These are phyloP conservation scores for Zygoascus hellenicus DNA, from an alignment of 1,139 yeast species.

Conservation along the genomic window DNA sequence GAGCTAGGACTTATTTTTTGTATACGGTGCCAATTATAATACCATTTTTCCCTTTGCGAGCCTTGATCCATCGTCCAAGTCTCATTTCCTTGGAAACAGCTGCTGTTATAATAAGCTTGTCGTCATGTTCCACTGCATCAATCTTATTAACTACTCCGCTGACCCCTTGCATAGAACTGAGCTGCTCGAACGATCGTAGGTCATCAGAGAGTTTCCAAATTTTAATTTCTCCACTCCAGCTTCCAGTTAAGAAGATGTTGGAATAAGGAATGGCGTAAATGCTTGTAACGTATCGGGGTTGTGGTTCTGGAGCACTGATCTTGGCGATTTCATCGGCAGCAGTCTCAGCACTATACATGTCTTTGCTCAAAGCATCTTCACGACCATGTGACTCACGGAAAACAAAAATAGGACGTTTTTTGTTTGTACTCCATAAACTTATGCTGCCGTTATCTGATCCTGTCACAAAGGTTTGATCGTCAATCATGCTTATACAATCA, in stretches of 20 bases:
- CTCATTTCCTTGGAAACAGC: conserved; percentile 79
- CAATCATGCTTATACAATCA: conserved; percentile 86
- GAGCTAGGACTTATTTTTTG: not conserved
- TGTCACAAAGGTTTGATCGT: conserved; percentile 86
- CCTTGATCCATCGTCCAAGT: conserved; percentile 70
- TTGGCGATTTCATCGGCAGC: conserved; percentile 33
- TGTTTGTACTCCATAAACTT: conserved; percentile 80
- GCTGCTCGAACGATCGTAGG: conserved; percentile 49
- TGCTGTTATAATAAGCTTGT: conserved; percentile 54
- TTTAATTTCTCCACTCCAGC: conserved; percentile 70
- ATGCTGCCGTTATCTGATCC: conserved; percentile 93
- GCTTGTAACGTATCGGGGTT: conserved; percentile 83
- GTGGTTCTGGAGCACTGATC: conserved; percentile 51
- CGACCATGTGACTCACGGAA: conserved; percentile 74
- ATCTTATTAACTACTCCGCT: conserved; percentile 71
- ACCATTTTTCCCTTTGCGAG: conserved; percentile 27
- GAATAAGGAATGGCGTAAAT: conserved; percentile 84
- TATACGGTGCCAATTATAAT: conserved; percentile 19
- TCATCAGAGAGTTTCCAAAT: conserved; percentile 73
- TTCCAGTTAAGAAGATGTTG: conserved; percentile 80
- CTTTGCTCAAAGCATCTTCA: conserved; percentile 45
- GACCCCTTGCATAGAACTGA: conserved; percentile 54
- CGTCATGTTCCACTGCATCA: conserved; percentile 53
- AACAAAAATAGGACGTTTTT: conserved; percentile 77
- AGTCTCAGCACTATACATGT: conserved; percentile 65